Conservation (phyloP, 345 rosid species). For the Draba incana region DNA sequence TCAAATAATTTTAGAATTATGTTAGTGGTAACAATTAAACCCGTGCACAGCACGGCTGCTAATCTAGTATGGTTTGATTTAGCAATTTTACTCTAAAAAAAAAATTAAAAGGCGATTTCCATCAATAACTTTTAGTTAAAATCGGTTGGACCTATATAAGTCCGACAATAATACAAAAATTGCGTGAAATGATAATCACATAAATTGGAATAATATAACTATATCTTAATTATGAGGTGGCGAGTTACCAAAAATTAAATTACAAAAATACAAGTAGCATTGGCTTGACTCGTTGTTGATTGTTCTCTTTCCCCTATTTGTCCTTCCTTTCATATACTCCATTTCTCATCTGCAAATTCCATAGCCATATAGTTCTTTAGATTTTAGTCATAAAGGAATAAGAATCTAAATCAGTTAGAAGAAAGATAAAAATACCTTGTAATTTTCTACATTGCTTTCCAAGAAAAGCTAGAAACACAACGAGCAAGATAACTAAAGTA, state of each 20-base stretch:
- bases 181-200: slow-evolving; percentile 19
- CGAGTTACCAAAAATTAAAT: slow-evolving; percentile 6
- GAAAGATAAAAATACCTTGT: slow-evolving; percentile 50
- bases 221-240: slow-evolving; percentile 14
- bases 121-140: background rate
- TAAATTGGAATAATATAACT: slow-evolving; percentile 8
- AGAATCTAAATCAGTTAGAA: too few species aligned
- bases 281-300: slow-evolving; percentile 26
- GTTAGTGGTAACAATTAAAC: too few species aligned
- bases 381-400: background rate
- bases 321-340: slow-evolving; percentile 17
- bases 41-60: too few species aligned
- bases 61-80: too few species aligned
- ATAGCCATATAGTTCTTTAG: background rate
- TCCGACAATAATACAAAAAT: slow-evolving; percentile 29
- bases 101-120: background rate
- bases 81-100: too few species aligned
- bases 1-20: too few species aligned
- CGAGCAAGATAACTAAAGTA: slow-evolving; percentile 71
- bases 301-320: slow-evolving; percentile 12
- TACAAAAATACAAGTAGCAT: slow-evolving; percentile 29
- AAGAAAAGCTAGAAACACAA: slow-evolving; percentile 67
- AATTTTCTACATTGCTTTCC: slow-evolving; percentile 56
- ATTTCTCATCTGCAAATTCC: slow-evolving; percentile 35
- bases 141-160: background rate